Evolutionary conservation across 1,284 basidiomycete genomes (phyloP).

Genomic region (Kalmanozyma brasiliensis): DNA sequence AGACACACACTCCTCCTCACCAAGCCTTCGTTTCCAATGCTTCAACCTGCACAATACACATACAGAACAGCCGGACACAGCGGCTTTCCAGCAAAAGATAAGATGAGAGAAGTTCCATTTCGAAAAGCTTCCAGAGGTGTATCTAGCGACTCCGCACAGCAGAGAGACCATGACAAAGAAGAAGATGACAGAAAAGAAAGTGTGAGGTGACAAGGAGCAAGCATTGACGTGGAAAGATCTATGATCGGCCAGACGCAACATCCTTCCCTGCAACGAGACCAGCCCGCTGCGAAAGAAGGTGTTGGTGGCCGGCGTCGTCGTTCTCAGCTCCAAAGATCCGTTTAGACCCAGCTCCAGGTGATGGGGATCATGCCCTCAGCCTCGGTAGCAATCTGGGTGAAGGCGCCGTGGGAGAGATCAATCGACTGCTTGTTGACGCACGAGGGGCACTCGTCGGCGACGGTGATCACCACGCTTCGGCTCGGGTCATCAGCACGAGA

Average conservation of each 20-base stretch:
- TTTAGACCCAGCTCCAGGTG: slow-evolving; percentile 49
- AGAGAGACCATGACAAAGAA: slow-evolving; percentile 3
- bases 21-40: neutral
- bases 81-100: neutral
- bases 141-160: slow-evolving; percentile 17
- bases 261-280: slow-evolving; percentile 14
- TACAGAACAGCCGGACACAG: too few species aligned
- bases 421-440: slow-evolving; percentile 76
- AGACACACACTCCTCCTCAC: neutral
- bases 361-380: slow-evolving; percentile 73
- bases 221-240: slow-evolving; percentile 1
- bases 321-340: slow-evolving; percentile 10
- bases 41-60: too few species aligned
- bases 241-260: slow-evolving; percentile 14
- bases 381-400: slow-evolving; percentile 74
- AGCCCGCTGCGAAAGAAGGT: slow-evolving; percentile 4
- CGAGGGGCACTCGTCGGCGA: slow-evolving; percentile 56
- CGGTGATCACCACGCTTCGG: slow-evolving; percentile 73
- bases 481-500: slow-evolving; percentile 67
- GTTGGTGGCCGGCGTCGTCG: slow-evolving; percentile 4
- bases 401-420: slow-evolving; percentile 82
- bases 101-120: slow-evolving; percentile 9
- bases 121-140: slow-evolving; percentile 1
- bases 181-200: neutral
- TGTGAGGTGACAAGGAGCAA: slow-evolving; percentile 18